A percentile compares a stretch with the other conserved stretches of the same genome.
Conservation (phyloP, 1,139 yeast genomes). For the Pneumocystis oryctolagi region DNA sequence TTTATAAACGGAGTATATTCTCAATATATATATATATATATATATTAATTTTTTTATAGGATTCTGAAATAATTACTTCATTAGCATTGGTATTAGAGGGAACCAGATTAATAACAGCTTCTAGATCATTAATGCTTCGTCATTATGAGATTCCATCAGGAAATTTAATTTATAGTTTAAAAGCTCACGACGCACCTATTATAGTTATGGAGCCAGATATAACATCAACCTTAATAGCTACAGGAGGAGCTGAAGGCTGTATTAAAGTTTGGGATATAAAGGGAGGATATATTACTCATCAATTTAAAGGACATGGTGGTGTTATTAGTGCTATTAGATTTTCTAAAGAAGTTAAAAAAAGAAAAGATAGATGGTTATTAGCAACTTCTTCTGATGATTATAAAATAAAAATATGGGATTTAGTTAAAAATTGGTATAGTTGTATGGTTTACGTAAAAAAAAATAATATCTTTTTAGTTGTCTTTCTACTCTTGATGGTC, state of each 20-base stretch:
- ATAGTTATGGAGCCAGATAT: conserved; percentile 62
- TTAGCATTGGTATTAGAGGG: conserved; percentile 69
- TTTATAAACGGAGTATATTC: conserved; percentile 41
- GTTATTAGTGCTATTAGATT: conserved; percentile 67
- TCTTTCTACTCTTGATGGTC: conserved; percentile 49
- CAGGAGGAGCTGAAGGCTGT: conserved; percentile 91
- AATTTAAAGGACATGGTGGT: conserved; percentile 89
- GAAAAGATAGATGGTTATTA: conserved; percentile 52
- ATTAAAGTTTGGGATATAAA: conserved; percentile 86
- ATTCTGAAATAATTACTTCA: conserved; percentile 69
- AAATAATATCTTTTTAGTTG: not conserved
- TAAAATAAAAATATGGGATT: conserved; percentile 74
- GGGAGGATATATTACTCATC: conserved; percentile 78
- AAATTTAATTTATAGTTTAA: conserved; percentile 25
- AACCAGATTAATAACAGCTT: conserved; percentile 48
- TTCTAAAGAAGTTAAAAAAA: conserved; percentile 49
- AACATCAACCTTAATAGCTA: conserved; percentile 74
- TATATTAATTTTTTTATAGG: conserved; percentile 22
- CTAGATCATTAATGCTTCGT: conserved; percentile 71
- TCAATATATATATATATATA: not conserved
- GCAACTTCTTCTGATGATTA: conserved; percentile 57
- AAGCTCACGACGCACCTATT: conserved; percentile 55
- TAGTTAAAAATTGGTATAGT: conserved; percentile 55
- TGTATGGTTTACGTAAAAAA: not conserved
- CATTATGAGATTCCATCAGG: conserved; percentile 35